Conservation (phyloP, 2,329 filamentous ascomycete species). For the Paecilomyces variotii region DNA sequence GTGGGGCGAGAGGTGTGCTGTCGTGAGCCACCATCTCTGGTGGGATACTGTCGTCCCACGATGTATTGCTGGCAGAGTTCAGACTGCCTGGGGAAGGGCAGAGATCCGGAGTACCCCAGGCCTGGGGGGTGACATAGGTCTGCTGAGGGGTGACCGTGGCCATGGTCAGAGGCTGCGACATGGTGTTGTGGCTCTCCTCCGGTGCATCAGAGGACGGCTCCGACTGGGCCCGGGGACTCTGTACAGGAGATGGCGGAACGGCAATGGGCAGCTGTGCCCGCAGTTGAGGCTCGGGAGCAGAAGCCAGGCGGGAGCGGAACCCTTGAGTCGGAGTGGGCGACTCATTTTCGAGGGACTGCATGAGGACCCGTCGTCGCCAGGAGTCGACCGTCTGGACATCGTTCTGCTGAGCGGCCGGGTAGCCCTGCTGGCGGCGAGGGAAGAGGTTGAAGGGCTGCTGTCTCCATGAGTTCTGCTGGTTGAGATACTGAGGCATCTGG, state of each 20-base stretch:
- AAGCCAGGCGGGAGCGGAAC: conserved; percentile 27
- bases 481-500: conserved; percentile 21
- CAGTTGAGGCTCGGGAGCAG: conserved; percentile 20
- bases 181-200: neutral
- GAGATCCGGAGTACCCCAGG: conserved; percentile 24
- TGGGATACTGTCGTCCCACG: neutral
- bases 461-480: conserved; percentile 11
- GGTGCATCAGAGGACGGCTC: neutral
- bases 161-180: conserved; percentile 6
- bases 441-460: conserved; percentile 13
- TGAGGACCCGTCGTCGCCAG: conserved; percentile 11
- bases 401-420: neutral
- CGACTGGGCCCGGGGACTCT: neutral
- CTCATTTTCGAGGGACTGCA: conserved; percentile 12
- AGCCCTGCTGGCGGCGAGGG: neutral
- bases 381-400: neutral
- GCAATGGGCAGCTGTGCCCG: neutral
- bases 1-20: neutral
- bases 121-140: conserved; percentile 17
- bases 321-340: conserved; percentile 10
- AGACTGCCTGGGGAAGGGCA: conserved; percentile 24
- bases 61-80: neutral
- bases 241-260: neutral
- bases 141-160: conserved; percentile 12
- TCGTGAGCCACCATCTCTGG: neutral